These are phyloP conservation scores for Termitomyces sp. DNA, from an alignment of 768 basidiomycete species.

Conservation along the genomic window DNA sequence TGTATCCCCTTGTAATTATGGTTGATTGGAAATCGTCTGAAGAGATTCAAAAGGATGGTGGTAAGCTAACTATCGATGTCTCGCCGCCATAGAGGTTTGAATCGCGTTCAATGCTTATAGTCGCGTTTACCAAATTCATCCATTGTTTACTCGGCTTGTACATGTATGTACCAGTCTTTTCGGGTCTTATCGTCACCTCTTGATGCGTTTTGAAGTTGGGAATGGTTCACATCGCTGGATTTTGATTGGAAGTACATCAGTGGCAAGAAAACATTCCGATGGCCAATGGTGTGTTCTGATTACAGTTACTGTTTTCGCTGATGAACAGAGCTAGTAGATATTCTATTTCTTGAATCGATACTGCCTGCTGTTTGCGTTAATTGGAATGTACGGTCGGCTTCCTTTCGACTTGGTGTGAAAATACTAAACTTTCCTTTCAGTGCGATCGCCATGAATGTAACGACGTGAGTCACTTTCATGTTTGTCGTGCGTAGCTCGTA, in stretches of 20 bases:
- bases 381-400: conserved; percentile 58
- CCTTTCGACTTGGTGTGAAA: background rate
- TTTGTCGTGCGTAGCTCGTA: conserved; percentile 2
- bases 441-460: conserved; percentile 58
- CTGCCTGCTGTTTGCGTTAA: conserved; percentile 58
- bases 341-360: conserved; percentile 76
- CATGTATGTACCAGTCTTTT: conserved; percentile 36
- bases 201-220: conserved; percentile 47
- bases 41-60: conserved; percentile 46
- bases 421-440: conserved; percentile 30
- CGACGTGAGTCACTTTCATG: conserved; percentile 32
- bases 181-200: conserved; percentile 2
- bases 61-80: conserved; percentile 30
- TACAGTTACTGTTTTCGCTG: background rate
- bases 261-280: conserved; percentile 56
- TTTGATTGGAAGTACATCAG: conserved; percentile 67
- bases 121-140: conserved; percentile 54
- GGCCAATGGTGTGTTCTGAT: conserved; percentile 55
- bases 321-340: conserved; percentile 32
- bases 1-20: conserved; percentile 36
- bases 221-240: conserved; percentile 57
- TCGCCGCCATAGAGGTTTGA: background rate
- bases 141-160: conserved; percentile 61
- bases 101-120: conserved; percentile 21
- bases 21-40: conserved; percentile 54